phyloP scores from a whole-genome alignment of 352 stramenopile species.

The Aphanomyces astaci region DNA sequence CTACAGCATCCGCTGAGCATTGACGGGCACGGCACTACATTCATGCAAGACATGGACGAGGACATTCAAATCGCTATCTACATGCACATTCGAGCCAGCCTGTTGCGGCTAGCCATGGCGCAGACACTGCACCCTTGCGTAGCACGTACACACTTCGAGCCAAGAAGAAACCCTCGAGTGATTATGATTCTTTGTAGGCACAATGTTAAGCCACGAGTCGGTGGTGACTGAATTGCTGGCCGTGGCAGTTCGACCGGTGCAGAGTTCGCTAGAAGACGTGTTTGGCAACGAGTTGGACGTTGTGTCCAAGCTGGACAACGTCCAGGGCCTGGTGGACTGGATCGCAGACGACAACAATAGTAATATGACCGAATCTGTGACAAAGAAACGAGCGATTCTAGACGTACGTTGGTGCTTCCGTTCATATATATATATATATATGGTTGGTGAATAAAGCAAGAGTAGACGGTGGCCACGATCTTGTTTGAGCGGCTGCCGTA shows the following conservation, averaged over 20 bases:
- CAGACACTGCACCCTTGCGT: neutral
- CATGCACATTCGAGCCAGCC: constrained; percentile 4
- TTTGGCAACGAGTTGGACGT: constrained; percentile 22
- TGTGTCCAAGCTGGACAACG: constrained; percentile 15
- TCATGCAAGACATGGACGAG: constrained; percentile 1
- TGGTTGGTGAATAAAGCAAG: neutral
- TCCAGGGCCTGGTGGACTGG: constrained; percentile 13
- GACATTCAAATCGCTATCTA: constrained; percentile 14
- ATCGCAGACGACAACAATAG: constrained; percentile 10
- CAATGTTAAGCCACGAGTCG: neutral
- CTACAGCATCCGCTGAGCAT: neutral
- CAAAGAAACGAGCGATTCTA: neutral
- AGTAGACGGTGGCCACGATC: constrained; percentile 1
- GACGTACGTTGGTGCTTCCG: neutral
- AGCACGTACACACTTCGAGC: neutral
- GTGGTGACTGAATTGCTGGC: neutral
- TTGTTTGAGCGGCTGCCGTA: constrained; percentile 20
- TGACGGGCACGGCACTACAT: neutral
- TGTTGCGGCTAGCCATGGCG: neutral
- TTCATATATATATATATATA: no score
- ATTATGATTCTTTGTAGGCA: constrained; percentile 4
- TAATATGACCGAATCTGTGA: neutral
- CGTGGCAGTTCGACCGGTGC: constrained; percentile 1
- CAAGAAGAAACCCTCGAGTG: neutral
- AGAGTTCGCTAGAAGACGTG: neutral